These are phyloP conservation scores for Tulasnella sp. DNA, from an alignment of 768 basidiomycete species.

Conservation along the genomic window DNA sequence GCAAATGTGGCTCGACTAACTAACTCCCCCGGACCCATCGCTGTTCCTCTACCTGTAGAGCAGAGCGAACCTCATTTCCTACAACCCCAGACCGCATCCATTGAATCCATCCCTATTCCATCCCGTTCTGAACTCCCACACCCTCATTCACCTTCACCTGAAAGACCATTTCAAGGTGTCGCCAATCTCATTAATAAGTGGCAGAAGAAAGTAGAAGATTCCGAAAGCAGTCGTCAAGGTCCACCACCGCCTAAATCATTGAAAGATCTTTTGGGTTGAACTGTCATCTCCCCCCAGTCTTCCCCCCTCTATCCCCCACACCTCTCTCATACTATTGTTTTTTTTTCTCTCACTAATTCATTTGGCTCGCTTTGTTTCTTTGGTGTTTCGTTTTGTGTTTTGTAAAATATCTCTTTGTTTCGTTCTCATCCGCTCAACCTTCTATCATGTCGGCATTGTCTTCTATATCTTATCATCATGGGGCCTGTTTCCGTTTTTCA, in stretches of 20 bases:
- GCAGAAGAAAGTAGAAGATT: slow-evolving; percentile 66
- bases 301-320: not conserved
- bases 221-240: slow-evolving; percentile 24
- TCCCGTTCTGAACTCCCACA: slow-evolving; percentile 13
- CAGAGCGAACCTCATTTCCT: too few relatives aligned
- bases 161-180: slow-evolving; percentile 69
- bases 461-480: too few relatives aligned
- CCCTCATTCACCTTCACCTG: slow-evolving; percentile 47
- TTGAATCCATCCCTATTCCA: slow-evolving; percentile 2
- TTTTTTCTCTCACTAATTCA: not conserved
- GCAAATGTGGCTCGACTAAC: not conserved
- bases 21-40: not conserved
- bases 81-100: too few relatives aligned
- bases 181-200: slow-evolving; percentile 77
- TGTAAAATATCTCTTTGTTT: too few relatives aligned
- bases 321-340: not conserved
- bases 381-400: too few relatives aligned
- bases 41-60: not conserved
- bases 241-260: not conserved
- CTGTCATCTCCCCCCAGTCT: not conserved
- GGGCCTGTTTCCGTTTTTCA: too few relatives aligned
- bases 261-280: not conserved
- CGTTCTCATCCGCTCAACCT: too few relatives aligned
- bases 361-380: too few relatives aligned
- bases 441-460: too few relatives aligned